These are phyloP conservation scores for Metschnikowia lachancei DNA, from an alignment of 805 yeast genomes.

Conservation along the genomic window DNA sequence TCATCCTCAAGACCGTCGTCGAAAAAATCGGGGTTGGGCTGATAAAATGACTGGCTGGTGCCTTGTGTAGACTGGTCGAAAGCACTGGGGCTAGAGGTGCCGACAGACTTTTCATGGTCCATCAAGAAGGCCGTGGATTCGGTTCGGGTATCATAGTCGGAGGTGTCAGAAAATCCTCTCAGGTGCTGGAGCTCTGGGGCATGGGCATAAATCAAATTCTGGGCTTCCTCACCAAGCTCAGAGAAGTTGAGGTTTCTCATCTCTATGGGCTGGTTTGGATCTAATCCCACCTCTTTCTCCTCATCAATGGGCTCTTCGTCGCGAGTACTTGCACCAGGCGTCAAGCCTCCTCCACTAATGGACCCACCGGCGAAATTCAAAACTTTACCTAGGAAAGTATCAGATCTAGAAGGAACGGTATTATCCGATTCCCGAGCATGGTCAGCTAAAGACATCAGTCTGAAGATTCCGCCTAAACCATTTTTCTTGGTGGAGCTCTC, in stretches of 20 bases:
- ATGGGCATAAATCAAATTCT: constrained; percentile 51
- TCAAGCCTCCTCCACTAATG: constrained; percentile 41
- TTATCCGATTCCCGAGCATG: constrained; percentile 20
- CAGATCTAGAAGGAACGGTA: constrained; percentile 28
- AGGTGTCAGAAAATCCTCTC: constrained; percentile 3
- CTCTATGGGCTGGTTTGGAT: constrained; percentile 41
- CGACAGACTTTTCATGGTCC: constrained; percentile 10
- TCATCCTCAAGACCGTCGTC: constrained; percentile 33
- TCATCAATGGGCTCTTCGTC: constrained; percentile 23
- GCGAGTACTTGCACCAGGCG: constrained; percentile 36
- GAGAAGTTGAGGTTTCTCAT: constrained; percentile 43
- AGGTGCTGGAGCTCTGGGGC: constrained; percentile 26
- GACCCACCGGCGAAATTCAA: constrained; percentile 28
- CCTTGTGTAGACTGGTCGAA: not conserved
- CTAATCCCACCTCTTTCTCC: constrained; percentile 20
- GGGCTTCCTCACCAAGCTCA: constrained; percentile 51
- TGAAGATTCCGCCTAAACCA: constrained; percentile 25
- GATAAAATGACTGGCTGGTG: constrained; percentile 24
- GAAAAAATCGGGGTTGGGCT: constrained; percentile 47
- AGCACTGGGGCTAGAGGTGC: constrained; percentile 5
- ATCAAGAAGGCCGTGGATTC: constrained; percentile 9
- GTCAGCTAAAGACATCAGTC: constrained; percentile 37
- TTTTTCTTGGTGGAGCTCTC: constrained; percentile 10
- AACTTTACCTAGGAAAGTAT: constrained; percentile 40
- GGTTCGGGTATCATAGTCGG: constrained; percentile 8